Evolutionary conservation across 768 basidiomycete species (phyloP).

Genomic region (Naganishia vishniacii): DNA sequence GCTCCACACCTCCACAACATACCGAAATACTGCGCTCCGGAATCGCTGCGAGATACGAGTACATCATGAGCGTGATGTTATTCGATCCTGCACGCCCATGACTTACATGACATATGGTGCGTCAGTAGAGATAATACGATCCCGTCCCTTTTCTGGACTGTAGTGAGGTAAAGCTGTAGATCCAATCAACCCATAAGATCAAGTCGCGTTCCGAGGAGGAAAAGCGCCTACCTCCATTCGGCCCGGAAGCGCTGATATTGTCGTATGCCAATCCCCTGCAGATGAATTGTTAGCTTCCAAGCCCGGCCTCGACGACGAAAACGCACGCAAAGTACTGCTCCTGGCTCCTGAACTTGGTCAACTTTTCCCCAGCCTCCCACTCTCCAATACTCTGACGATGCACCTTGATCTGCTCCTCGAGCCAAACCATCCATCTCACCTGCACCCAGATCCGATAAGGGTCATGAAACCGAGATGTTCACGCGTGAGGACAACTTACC

Average conservation of each 20-base stretch:
- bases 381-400: slow-evolving; percentile 75
- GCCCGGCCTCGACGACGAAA: slow-evolving; percentile 55
- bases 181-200: background rate
- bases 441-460: background rate
- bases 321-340: slow-evolving; percentile 45
- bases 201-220: background rate
- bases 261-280: slow-evolving; percentile 76
- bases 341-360: slow-evolving; percentile 48
- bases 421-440: slow-evolving; percentile 74
- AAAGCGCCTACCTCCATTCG: slow-evolving; percentile 64
- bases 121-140: slow-evolving; percentile 68
- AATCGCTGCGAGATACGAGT: slow-evolving; percentile 59
- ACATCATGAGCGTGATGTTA: background rate
- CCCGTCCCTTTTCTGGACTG: slow-evolving; percentile 63
- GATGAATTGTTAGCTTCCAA: slow-evolving; percentile 63
- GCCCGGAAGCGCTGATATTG: slow-evolving; percentile 80
- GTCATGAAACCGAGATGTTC: slow-evolving; percentile 1
- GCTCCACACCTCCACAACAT: slow-evolving; percentile 21
- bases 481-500: slow-evolving; percentile 26
- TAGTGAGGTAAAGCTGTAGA: slow-evolving; percentile 90
- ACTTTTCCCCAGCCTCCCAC: slow-evolving; percentile 79
- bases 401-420: slow-evolving; percentile 69
- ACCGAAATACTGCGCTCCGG: slow-evolving; percentile 58
- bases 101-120: slow-evolving; percentile 83
- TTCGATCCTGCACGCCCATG: too few species aligned